These are phyloP conservation scores for Xylaria multiplex DNA, from an alignment of 2,329 filamentous ascomycete genomes.

Conservation along the genomic window DNA sequence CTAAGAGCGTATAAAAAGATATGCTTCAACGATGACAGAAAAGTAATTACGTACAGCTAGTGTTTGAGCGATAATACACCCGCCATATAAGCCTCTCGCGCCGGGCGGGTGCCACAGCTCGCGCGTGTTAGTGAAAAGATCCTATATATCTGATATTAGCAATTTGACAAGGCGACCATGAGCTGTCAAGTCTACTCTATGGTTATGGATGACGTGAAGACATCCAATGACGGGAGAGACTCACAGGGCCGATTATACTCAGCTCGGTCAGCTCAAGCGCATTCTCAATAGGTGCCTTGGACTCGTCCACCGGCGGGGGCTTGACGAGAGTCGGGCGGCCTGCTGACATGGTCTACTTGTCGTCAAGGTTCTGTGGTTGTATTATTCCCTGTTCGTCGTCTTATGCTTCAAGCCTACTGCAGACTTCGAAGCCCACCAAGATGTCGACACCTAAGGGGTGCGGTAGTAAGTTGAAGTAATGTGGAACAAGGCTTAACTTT, in stretches of 20 bases:
- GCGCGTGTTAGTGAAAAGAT: constrained; percentile 94
- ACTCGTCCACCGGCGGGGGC: constrained; percentile 76
- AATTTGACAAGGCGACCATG: neutral
- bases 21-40: neutral
- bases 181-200: neutral
- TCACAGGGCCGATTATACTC: constrained; percentile 76
- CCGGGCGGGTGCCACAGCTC: constrained; percentile 92
- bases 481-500: constrained; percentile 3
- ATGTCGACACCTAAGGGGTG: neutral
- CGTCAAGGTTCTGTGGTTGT: neutral
- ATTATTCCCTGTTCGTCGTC: neutral
- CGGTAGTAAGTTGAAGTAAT: neutral
- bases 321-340: constrained; percentile 70
- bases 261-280: constrained; percentile 87
- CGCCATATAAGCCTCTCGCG: constrained; percentile 92
- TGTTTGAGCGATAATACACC: constrained; percentile 87
- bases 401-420: neutral
- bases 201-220: neutral
- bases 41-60: constrained; percentile 45
- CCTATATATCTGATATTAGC: constrained; percentile 56
- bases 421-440: neutral
- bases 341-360: constrained; percentile 44
- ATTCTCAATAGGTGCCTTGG: constrained; percentile 86
- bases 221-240: constrained; percentile 44
- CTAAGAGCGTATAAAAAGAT: neutral